Conservation (phyloP, 176 grass and related monocot species). For the Cymbopogon citratus region DNA sequence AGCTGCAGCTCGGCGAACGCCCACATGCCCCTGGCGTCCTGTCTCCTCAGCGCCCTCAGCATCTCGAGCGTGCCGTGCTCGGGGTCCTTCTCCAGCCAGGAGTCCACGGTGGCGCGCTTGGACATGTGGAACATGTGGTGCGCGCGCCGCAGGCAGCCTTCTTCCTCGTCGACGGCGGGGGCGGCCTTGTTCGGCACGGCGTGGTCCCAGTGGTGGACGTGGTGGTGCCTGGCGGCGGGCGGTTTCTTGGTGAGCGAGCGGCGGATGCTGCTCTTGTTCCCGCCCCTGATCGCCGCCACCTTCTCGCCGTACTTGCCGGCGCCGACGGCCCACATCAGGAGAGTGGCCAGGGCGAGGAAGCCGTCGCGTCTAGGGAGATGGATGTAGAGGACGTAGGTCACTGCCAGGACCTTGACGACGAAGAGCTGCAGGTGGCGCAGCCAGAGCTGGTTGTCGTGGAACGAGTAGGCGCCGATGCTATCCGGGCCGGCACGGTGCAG, state of each 20-base stretch:
- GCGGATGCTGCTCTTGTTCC: conserved; percentile 2
- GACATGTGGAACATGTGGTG: conserved; percentile 16
- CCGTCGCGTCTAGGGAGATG: not conserved
- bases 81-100: not conserved
- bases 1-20: conserved; percentile 18
- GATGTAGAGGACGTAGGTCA: conserved; percentile 10
- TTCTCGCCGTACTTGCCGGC: conserved; percentile 24
- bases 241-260: conserved; percentile 7
- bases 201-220: not conserved
- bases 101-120: conserved; percentile 15
- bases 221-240: not conserved
- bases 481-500: conserved; percentile 59
- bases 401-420: not conserved
- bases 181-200: not conserved
- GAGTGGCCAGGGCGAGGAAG: not conserved
- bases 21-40: conserved; percentile 12
- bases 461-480: conserved; percentile 45
- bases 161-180: not conserved
- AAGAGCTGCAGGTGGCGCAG: conserved; percentile 11
- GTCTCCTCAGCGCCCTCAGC: not conserved
- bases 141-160: not conserved
- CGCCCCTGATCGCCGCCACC: not conserved
- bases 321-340: conserved; percentile 15
- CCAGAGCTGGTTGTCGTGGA: conserved; percentile 43
- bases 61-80: not conserved